Percentiles rank a stretch among this genome's conserved stretches.
phyloP scores from a whole-genome alignment of 106 monocot species.

The Narthecium ossifragum region DNA sequence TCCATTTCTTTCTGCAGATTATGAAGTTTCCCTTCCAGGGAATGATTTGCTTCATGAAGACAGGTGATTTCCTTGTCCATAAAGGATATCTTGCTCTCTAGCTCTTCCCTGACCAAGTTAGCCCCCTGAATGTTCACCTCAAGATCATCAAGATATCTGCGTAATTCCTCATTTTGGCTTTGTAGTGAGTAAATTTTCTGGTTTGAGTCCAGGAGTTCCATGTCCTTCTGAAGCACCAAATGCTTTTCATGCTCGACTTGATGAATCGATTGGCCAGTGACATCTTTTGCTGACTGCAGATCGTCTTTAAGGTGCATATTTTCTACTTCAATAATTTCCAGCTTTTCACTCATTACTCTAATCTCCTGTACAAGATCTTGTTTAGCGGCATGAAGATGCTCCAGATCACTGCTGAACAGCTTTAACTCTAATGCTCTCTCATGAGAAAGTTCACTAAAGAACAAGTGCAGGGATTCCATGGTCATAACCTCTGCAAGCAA shows the following conservation, averaged over 20 bases:
- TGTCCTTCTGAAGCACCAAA: slow-evolving; percentile 16
- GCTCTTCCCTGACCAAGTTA: slow-evolving; percentile 16
- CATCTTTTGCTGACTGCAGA: slow-evolving; percentile 10
- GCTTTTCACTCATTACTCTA: slow-evolving; percentile 21
- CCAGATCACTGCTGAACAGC: slow-evolving; percentile 15
- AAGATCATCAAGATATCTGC: slow-evolving; percentile 13
- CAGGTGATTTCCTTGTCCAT: slow-evolving; percentile 27
- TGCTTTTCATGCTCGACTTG: slow-evolving; percentile 12
- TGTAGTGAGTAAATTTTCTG: slow-evolving; percentile 12
- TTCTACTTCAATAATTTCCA: slow-evolving; percentile 24
- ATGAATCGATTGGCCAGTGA: slow-evolving; percentile 9
- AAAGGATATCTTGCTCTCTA: slow-evolving; percentile 17
- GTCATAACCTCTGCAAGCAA: slow-evolving; percentile 33
- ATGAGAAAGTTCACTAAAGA: slow-evolving; percentile 26
- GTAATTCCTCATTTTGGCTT: slow-evolving; percentile 9
- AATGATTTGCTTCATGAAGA: slow-evolving; percentile 27
- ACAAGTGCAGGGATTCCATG: slow-evolving; percentile 33
- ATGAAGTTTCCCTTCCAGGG: slow-evolving; percentile 12
- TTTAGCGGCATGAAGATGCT: slow-evolving; percentile 23
- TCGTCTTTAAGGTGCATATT: slow-evolving; percentile 40
- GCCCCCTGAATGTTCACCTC: slow-evolving; percentile 20
- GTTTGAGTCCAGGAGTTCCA: slow-evolving; percentile 23
- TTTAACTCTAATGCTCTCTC: slow-evolving; percentile 36
- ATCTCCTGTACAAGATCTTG: slow-evolving; percentile 24
- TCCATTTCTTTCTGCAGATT: slow-evolving; percentile 17